A percentile compares a stretch with the other conserved stretches of the same genome.
phyloP scores from a whole-genome alignment of 225 moss, liverwort and hornwort species.

The Ulota crispa region DNA sequence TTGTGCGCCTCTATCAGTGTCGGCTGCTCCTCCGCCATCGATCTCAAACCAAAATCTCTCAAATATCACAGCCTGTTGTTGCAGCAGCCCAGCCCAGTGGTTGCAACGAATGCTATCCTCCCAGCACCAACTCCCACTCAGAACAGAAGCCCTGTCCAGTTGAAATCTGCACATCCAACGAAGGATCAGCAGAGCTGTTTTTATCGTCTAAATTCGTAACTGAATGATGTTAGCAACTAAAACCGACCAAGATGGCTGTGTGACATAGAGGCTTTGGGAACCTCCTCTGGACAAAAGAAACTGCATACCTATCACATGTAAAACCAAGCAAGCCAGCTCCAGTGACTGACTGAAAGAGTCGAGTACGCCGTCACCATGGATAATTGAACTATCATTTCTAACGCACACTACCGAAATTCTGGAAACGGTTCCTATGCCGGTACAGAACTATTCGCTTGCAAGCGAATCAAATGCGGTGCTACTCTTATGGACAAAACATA shows the following conservation, averaged over 20 bases:
- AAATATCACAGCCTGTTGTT: neutral
- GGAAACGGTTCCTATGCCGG: neutral
- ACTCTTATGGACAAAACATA: neutral
- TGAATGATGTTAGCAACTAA: neutral
- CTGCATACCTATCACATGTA: neutral
- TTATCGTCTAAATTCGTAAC: neutral
- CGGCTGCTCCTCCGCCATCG: slow-evolving; percentile 36
- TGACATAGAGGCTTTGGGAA: neutral
- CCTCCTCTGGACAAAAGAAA: neutral
- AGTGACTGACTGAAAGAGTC: neutral
- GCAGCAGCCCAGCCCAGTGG: neutral
- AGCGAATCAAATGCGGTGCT: neutral
- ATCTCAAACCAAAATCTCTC: neutral
- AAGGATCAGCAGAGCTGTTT: neutral
- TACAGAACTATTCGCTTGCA: neutral
- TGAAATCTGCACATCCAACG: neutral
- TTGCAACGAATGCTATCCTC: neutral
- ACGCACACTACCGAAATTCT: neutral
- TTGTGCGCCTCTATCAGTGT: slow-evolving; percentile 80
- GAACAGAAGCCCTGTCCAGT: neutral
- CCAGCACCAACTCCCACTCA: neutral
- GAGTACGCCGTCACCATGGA: neutral
- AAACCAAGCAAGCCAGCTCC: neutral
- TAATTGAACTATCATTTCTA: neutral
- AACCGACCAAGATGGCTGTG: neutral